Base-by-base conservation (phyloP, 2,329 filamentous ascomycete genomes). In the Aspergillus sp. region DNA sequence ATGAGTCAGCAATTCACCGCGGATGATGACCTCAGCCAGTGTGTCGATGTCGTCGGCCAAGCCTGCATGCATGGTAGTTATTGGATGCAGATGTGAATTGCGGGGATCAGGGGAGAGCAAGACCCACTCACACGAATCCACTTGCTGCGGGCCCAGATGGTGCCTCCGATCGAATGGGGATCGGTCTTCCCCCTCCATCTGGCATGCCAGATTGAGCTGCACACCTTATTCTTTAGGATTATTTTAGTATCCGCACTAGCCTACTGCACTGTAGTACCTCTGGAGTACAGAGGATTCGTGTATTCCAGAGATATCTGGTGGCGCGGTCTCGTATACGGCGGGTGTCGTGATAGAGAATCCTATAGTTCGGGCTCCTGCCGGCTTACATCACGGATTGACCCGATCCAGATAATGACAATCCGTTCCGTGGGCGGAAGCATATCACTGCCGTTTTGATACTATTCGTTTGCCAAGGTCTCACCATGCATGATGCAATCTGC, bases 321-420 rank as follows among this genome's bases (percentile, higher is more conserved):
- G 41, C 41, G 19, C 21, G 41, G 19, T 45, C 41, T 45, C 41
- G 41, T 45, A 45, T 21, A 13, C 19, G 17, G 10, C 13, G 6
- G 41, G 19, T 5, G 41, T 25, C 13, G 7, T 2, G 28, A 41
- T 55, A 19, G 39, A 36, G 17, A 19, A 25, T 36, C 25, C 15
- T 19, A 47, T 30, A 30, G 25, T 32, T 6, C 23, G 17, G n/a
- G 9, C 38, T 23, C 13, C 17, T 23, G 25, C 41, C 53, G 10
- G n/a, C 39, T 47, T 55, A 47, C 53, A 55, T 55, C 53, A 55
- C 41, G 28, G 53, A 47, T 17, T 47, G 39, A 9, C 41, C 52
- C 30, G 41, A 47, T 7, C 53, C 53, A 55, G 10, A 28, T 12
- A 7, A 17, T 13, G n/a, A 28, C 25, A 1, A 7, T 2, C 47